Percentiles rank a stretch among this genome's conserved stretches.
phyloP scores from a whole-genome alignment of 306 rosid species.

The Castanea sativa region DNA sequence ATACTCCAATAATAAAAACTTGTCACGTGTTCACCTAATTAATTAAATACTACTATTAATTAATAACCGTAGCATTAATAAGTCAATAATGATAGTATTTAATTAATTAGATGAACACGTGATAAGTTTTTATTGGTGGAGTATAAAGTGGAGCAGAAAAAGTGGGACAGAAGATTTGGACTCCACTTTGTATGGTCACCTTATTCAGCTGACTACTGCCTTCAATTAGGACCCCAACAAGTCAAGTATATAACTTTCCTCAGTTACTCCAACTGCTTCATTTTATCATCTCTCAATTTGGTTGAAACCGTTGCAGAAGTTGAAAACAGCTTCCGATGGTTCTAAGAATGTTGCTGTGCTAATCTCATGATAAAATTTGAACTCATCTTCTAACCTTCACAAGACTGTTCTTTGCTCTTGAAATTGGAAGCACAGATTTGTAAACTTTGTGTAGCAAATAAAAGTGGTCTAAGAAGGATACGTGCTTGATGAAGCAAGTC shows the following conservation, averaged over 20 bases:
- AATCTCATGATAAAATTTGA: background rate
- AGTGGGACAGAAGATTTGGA: no score
- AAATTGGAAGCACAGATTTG: background rate
- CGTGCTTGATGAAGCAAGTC: background rate
- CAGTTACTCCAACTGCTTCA: conserved; percentile 55
- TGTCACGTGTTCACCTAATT: no score
- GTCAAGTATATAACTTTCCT: conserved; percentile 75
- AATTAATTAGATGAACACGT: no score
- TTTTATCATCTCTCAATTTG: conserved; percentile 39
- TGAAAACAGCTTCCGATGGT: background rate
- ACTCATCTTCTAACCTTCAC: conserved; percentile 7
- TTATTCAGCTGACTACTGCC: background rate
- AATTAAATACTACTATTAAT: no score
- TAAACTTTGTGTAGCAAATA: background rate
- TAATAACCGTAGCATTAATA: no score
- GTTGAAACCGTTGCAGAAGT: conserved; percentile 24
- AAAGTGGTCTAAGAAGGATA: background rate
- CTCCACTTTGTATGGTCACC: background rate
- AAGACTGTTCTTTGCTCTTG: background rate
- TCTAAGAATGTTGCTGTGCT: background rate
- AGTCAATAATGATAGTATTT: no score
- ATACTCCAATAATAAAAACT: no score
- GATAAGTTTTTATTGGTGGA: no score
- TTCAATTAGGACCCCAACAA: conserved; percentile 39
- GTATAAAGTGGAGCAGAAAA: no score